Conservation (phyloP, 768 basidiomycete genomes). For the Tricholomella constricta region DNA sequence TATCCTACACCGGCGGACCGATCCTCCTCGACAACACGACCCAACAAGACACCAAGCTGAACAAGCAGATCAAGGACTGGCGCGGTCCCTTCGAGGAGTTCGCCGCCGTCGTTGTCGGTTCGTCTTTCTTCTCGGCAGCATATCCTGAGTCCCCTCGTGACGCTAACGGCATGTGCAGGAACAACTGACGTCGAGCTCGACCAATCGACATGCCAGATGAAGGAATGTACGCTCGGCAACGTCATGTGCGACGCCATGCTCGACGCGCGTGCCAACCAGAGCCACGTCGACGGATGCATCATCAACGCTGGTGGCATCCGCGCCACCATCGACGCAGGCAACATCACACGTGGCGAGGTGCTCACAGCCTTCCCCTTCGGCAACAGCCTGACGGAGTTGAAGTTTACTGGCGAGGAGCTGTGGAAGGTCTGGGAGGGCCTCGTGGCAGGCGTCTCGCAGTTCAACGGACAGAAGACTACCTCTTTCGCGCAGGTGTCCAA, state of each 20-base stretch:
- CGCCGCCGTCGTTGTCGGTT: slow-evolving; percentile 1
- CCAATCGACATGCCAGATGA: slow-evolving; percentile 4
- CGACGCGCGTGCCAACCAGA: neutral
- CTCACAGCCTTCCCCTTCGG: slow-evolving; percentile 12
- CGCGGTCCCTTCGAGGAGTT: slow-evolving; percentile 11
- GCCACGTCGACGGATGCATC: slow-evolving; percentile 6
- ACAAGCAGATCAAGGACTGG: slow-evolving; percentile 5
- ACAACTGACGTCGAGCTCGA: slow-evolving; percentile 3
- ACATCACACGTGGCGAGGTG: slow-evolving; percentile 7
- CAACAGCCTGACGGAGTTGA: slow-evolving; percentile 4
- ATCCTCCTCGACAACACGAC: slow-evolving; percentile 11
- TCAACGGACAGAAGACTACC: slow-evolving; percentile 5
- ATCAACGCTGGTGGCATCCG: slow-evolving; percentile 11
- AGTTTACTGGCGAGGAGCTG: slow-evolving; percentile 1
- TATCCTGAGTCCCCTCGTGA: neutral
- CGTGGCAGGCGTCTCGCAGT: neutral
- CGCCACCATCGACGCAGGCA: slow-evolving; percentile 2
- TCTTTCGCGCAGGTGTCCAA: slow-evolving; percentile 6
- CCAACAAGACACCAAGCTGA: slow-evolving; percentile 4
- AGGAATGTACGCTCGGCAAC: slow-evolving; percentile 7
- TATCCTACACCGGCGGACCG: slow-evolving; percentile 8
- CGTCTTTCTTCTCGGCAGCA: neutral
- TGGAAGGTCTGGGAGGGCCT: slow-evolving; percentile 5
- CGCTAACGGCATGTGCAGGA: neutral
- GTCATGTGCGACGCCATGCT: slow-evolving; percentile 11